Conservation (phyloP, 257 asterid genomes). For the Salvia hispanica region DNA sequence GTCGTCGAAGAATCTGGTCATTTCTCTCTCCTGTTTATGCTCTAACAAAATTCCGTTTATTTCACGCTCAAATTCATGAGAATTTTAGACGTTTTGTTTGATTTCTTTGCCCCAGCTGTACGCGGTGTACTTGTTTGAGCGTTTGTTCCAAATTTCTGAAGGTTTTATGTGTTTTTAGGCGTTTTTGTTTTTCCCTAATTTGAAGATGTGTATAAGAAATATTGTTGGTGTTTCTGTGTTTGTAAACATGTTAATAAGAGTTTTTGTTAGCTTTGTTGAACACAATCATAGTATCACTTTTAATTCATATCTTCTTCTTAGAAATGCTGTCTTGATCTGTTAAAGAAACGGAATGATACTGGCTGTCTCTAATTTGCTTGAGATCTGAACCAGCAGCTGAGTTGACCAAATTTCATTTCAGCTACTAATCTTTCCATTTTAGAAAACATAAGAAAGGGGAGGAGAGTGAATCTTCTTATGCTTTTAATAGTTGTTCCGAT, state of each 20-base stretch:
- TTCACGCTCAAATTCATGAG: conserved; percentile 6
- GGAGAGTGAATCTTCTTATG: not conserved
- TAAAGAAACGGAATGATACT: conserved; percentile 6
- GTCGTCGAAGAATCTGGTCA: conserved; percentile 56
- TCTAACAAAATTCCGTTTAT: conserved; percentile 10
- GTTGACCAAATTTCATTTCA: conserved; percentile 23
- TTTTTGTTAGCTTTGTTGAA: not conserved
- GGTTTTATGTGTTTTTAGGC: not conserved
- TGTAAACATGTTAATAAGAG: not conserved
- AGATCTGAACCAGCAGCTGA: conserved; percentile 14
- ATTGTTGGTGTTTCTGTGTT: not conserved
- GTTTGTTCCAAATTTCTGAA: conserved; percentile 20
- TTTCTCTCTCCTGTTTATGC: conserved; percentile 28
- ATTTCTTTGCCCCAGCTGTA: conserved; percentile 7
- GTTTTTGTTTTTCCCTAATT: not conserved
- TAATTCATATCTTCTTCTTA: conserved; percentile 20
- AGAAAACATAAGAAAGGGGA: not conserved
- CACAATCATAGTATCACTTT: not conserved
- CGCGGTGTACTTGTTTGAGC: conserved; percentile 12
- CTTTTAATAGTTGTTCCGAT: conserved; percentile 1
- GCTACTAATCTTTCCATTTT: not conserved
- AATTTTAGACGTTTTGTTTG: conserved; percentile 8
- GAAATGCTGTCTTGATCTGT: conserved; percentile 14
- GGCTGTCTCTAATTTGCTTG: conserved; percentile 11
- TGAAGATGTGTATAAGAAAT: not conserved